A percentile compares a stretch with the other conserved stretches of the same genome.
Evolutionary conservation across 148 eudicot species (phyloP).

Genomic region (Polygonum maritimum): DNA sequence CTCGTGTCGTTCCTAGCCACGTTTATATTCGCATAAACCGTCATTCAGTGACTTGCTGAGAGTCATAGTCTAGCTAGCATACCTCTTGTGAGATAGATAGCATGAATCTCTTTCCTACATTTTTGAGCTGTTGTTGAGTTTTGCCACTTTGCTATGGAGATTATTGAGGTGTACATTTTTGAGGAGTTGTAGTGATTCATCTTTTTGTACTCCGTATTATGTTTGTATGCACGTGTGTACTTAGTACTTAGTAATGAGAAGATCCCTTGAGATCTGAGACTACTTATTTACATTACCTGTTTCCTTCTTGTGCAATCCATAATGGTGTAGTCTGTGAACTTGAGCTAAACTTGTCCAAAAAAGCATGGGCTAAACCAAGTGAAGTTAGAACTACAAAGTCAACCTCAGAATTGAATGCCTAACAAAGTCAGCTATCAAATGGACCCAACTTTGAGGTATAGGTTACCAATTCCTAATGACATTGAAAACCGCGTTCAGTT

Average conservation of each 20-base stretch:
- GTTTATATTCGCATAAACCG: background rate
- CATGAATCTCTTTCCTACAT: background rate
- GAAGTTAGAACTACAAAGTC: no score
- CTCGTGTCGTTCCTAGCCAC: background rate
- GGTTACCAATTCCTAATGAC: background rate
- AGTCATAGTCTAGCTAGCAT: background rate
- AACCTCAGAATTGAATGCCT: no score
- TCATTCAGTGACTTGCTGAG: background rate
- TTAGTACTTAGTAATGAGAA: background rate
- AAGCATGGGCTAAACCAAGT: no score
- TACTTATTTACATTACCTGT: background rate
- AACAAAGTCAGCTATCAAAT: no score
- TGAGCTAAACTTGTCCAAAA: background rate
- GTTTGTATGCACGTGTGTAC: background rate
- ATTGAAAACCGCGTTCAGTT: background rate
- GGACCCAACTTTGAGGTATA: no score
- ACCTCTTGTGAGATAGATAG: background rate
- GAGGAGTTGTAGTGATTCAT: background rate
- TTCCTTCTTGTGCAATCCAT: background rate
- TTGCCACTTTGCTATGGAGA: background rate
- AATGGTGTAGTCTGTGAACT: background rate
- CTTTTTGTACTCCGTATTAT: background rate
- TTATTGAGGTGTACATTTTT: background rate
- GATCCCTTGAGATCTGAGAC: background rate
- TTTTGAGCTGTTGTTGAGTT: background rate